Base-by-base conservation (phyloP, 2,329 filamentous ascomycete genomes). In the Coniochaeta sp. region DNA sequence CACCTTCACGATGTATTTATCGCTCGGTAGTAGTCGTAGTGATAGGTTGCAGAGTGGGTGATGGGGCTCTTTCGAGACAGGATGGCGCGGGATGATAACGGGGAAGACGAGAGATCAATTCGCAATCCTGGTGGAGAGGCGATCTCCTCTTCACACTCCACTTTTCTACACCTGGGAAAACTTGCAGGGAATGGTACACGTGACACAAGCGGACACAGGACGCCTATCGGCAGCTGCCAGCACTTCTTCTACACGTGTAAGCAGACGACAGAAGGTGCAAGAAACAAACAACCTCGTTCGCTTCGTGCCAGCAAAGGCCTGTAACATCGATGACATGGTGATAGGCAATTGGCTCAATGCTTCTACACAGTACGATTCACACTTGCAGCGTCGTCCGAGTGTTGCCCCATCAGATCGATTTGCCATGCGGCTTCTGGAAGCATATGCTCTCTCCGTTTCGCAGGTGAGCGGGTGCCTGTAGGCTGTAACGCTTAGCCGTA, bases 1-100 rank as follows among this genome's bases (percentile, higher is more conserved):
- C 65, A 63, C 67, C 64, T 40, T 62, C 60, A 65, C 58, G 61
- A 62, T 68, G 58, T 63, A 57, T 57, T 63, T 32, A 55, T 59
- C 56, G 61, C 61, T 34, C 57, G 57, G 44, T 40, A 63, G 55
- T 30, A 55, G 54, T 63, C 63, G 59, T 60, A 61, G 50, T 55
- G 44, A 38, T 32, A 57, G 38, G 38, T 16, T 57, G 55, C 24
- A 57, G 34, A 57, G n/a, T 40, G 55, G 19, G 17, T 14, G 55
- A 56, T 56, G 54, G 54, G 14, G 54, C 54, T 56, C 54, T 36
- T 56, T 34, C 54, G 28, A 56, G 30, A 56, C 38, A 34, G 55
- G 36, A 57, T 30, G 55, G 38, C 19, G 55, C 55, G 55, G 55
- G 38, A 44, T 57, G 55, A 30, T 44, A 56, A 56, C 38, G 54